Percentiles rank a stretch among this genome's conserved stretches.
These are phyloP conservation scores for Dujonia santamariae DNA, from an alignment of 1,139 yeast genomes.

Conservation along the genomic window DNA sequence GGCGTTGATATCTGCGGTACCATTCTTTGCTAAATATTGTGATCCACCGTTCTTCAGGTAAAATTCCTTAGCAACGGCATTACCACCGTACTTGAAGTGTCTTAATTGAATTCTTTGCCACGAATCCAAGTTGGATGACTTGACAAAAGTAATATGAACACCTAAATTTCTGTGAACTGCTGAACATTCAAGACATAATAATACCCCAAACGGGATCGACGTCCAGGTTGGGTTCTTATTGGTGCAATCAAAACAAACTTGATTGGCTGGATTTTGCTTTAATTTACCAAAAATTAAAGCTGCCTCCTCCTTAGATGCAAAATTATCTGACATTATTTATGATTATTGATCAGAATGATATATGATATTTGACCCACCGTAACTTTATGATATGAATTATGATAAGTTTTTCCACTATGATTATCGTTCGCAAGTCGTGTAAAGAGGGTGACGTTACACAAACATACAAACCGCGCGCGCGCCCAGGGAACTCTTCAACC, in stretches of 20 bases:
- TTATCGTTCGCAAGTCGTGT: slow-evolving; percentile 3
- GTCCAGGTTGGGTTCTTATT: slow-evolving; percentile 54
- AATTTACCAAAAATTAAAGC: slow-evolving; percentile 55
- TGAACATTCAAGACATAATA: slow-evolving; percentile 48
- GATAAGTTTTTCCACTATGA: background rate
- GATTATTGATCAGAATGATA: background rate
- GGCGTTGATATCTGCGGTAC: slow-evolving; percentile 60
- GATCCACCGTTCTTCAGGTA: slow-evolving; percentile 84
- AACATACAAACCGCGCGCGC: no score
- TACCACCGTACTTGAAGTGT: slow-evolving; percentile 91
- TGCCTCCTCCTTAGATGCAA: slow-evolving; percentile 64
- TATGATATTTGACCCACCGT: no score
- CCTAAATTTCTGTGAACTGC: slow-evolving; percentile 51
- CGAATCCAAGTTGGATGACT: slow-evolving; percentile 83
- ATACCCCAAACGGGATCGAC: slow-evolving; percentile 47
- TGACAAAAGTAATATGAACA: slow-evolving; percentile 59
- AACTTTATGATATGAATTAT: no score
- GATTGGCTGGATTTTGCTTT: slow-evolving; percentile 68
- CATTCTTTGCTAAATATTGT: slow-evolving; percentile 48
- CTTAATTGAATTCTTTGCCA: slow-evolving; percentile 90
- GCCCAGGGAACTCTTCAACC: no score
- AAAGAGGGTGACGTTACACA: slow-evolving; percentile 3
- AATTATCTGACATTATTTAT: slow-evolving; percentile 46
- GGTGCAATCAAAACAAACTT: slow-evolving; percentile 69
- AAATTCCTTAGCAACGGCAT: slow-evolving; percentile 78